Evolutionary conservation across 352 stramenopile genomes (phyloP).

Genomic region (Phytophthora sp.): DNA sequence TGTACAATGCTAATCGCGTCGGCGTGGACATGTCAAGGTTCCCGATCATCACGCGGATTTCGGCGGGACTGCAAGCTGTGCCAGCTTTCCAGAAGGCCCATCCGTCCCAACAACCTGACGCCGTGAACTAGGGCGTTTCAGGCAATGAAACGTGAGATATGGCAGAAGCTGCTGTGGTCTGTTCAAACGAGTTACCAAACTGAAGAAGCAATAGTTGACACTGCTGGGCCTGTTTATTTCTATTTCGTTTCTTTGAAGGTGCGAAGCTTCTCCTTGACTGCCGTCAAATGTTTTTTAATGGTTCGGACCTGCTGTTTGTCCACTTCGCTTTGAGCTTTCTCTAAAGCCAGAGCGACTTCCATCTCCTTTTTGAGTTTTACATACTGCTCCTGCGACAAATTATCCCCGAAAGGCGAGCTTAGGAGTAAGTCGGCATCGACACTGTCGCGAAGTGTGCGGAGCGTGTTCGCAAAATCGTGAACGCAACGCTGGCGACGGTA

Average conservation of each 20-base stretch:
- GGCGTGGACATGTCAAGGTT: constrained; percentile 90
- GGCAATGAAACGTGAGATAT: no score
- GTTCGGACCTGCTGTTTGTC: constrained; percentile 50
- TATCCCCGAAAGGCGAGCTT: constrained; percentile 49
- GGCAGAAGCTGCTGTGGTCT: no score
- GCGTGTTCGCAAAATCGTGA: constrained; percentile 63
- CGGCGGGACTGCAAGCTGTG: constrained; percentile 64
- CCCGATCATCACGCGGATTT: constrained; percentile 86
- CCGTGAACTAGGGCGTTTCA: constrained; percentile 32
- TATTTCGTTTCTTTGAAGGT: constrained; percentile 32
- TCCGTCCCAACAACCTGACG: constrained; percentile 82
- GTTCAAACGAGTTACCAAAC: neutral
- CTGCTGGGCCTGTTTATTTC: neutral
- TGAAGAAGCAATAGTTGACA: constrained; percentile 5
- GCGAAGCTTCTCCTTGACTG: constrained; percentile 50
- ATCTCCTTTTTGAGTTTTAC: constrained; percentile 53
- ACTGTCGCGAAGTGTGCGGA: constrained; percentile 56
- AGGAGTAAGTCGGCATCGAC: constrained; percentile 44
- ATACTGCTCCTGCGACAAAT: constrained; percentile 52
- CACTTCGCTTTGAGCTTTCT: constrained; percentile 38
- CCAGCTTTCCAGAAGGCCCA: constrained; percentile 86
- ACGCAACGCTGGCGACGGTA: constrained; percentile 74
- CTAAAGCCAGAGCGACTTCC: constrained; percentile 43
- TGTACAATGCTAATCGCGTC: constrained; percentile 93
- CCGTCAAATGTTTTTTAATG: constrained; percentile 54